phyloP scores from a whole-genome alignment of 805 yeast species.

The Saturnispora sekii region DNA sequence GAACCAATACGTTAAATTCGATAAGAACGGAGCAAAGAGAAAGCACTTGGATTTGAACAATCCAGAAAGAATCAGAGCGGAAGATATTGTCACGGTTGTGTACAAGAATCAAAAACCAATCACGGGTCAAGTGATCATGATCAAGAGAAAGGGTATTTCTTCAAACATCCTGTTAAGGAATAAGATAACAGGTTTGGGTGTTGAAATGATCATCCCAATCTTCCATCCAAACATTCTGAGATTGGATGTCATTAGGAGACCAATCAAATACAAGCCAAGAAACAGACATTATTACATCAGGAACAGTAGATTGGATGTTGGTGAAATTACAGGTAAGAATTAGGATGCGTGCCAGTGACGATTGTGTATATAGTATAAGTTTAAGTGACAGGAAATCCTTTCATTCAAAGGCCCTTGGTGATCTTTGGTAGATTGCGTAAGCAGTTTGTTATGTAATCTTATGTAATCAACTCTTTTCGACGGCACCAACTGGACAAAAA shows the following conservation, averaged over 20 bases:
- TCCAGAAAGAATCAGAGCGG: conserved; percentile 54
- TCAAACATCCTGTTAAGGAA: conserved; percentile 76
- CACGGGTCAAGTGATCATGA: conserved; percentile 69
- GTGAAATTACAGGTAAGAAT: conserved; percentile 35
- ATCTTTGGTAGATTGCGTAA: too few species aligned
- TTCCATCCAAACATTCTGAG: conserved; percentile 71
- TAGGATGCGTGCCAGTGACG: not conserved
- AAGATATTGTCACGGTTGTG: conserved; percentile 71
- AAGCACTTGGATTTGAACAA: conserved; percentile 39
- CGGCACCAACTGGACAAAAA: too few species aligned
- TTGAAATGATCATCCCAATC: conserved; percentile 71
- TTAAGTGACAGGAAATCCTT: not conserved
- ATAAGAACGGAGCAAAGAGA: conserved; percentile 62
- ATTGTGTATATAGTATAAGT: not conserved
- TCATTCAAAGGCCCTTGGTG: not conserved
- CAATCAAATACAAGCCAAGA: conserved; percentile 62
- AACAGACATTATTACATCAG: conserved; percentile 88
- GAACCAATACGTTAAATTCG: conserved; percentile 50
- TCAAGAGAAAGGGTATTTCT: conserved; percentile 63
- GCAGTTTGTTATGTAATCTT: too few species aligned
- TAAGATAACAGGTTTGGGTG: conserved; percentile 73
- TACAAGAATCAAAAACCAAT: conserved; percentile 59
- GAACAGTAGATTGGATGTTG: conserved; percentile 65
- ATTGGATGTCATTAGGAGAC: conserved; percentile 70
- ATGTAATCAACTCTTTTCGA: too few species aligned